These are phyloP conservation scores for Tylopilus felleus DNA, from an alignment of 768 basidiomycete genomes.

Conservation along the genomic window DNA sequence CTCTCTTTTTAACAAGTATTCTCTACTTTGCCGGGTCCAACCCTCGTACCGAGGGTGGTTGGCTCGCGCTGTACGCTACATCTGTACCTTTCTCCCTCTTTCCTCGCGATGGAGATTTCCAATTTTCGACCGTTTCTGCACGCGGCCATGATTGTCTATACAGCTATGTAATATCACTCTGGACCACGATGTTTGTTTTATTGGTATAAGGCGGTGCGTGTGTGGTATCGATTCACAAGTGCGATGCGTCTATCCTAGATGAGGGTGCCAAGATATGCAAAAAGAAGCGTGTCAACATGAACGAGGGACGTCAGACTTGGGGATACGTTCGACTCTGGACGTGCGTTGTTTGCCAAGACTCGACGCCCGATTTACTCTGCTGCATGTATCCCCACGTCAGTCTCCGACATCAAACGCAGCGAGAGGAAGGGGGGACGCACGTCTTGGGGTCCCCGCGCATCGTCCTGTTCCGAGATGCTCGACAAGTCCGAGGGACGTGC, in stretches of 20 bases:
- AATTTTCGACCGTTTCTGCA: conserved; percentile 3
- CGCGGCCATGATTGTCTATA: conserved; percentile 16
- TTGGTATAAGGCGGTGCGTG: not conserved
- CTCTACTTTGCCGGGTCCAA: not conserved
- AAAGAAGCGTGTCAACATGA: too few species aligned
- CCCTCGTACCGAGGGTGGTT: not conserved
- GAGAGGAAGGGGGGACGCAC: not conserved
- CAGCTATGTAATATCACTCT: conserved; percentile 24
- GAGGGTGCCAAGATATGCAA: not conserved
- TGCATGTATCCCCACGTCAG: not conserved
- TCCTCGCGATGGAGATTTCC: not conserved
- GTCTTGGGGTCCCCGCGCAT: not conserved
- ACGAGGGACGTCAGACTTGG: not conserved
- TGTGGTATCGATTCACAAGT: not conserved
- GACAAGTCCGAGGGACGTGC: conserved; percentile 17
- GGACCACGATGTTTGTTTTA: conserved; percentile 4
- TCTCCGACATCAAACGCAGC: not conserved
- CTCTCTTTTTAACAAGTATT: not conserved
- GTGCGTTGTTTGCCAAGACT: conserved; percentile 17
- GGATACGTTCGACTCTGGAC: not conserved
- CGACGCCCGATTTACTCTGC: conserved; percentile 10
- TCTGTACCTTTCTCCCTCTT: not conserved
- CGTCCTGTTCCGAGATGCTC: not conserved
- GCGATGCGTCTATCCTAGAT: not conserved
- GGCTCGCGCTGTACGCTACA: not conserved